phyloP scores from a whole-genome alignment of 768 basidiomycete species.

The Lentinula boryana region DNA sequence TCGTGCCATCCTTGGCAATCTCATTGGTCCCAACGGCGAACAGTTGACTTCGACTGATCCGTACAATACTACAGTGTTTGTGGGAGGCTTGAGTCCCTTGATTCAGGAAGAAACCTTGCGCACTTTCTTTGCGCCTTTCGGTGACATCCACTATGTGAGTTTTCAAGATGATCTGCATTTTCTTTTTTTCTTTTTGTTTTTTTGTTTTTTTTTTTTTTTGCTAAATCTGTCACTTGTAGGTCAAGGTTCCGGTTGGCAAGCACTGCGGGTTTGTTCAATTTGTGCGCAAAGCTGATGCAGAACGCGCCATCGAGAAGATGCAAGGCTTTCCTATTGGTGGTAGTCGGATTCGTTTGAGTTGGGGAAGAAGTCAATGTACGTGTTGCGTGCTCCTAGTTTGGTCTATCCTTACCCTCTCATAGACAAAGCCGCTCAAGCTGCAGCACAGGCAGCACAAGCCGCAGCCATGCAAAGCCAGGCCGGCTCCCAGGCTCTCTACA shows the following conservation, averaged over 20 bases:
- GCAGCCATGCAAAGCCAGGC: conserved; percentile 52
- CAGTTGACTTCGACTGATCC: conserved; percentile 86
- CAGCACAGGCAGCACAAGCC: conserved; percentile 76
- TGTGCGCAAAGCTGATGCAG: conserved; percentile 86
- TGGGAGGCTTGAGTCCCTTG: conserved; percentile 82
- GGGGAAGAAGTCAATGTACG: conserved; percentile 91
- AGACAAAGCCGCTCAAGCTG: conserved; percentile 91
- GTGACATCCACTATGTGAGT: conserved; percentile 85
- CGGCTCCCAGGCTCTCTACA: conserved; percentile 3
- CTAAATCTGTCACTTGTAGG: conserved; percentile 36
- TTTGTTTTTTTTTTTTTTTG: neutral
- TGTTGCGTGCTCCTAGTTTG: conserved; percentile 9
- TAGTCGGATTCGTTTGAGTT: conserved; percentile 84
- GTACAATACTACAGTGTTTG: conserved; percentile 96
- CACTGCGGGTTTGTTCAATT: conserved; percentile 97
- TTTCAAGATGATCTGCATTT: neutral
- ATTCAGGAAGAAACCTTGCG: conserved; percentile 89
- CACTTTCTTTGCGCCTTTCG: conserved; percentile 90
- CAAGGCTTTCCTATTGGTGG: conserved; percentile 94
- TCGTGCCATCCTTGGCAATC: conserved; percentile 72
- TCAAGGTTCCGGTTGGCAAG: conserved; percentile 95
- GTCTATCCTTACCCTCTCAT: conserved; percentile 8
- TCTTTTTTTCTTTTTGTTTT: neutral
- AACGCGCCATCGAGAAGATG: conserved; percentile 92
- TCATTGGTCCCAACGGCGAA: conserved; percentile 84